Evolutionary conservation across 805 yeast species (phyloP), one percentile per base, ranked within the genome.

Genomic region (Lipomyces yamadae): DNA sequence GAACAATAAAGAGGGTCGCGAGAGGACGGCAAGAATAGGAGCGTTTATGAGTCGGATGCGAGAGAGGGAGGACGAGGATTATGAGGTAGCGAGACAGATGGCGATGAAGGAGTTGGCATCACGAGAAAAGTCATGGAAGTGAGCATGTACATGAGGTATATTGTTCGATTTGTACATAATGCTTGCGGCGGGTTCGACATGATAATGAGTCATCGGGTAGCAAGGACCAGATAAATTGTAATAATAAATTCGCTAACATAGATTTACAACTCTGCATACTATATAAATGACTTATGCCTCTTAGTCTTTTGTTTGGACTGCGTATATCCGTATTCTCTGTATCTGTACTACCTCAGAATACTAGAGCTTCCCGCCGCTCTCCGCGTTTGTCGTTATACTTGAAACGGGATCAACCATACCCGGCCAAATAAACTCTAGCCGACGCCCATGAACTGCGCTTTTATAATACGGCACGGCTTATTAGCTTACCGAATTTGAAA

Each of bases 11-110:
- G 29, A 42, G 7, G 62, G 63, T 13, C 45, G 54, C 13, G 24
- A 42, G 7, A 61, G 62, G 6, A 39, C 18, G 48, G 48, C 48
- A n/a, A 15, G 24, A 10, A 42, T 53, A 32, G 34, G 34, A n/a
- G 34, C 56, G 18, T 53, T 53, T 29, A 56, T 56, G 87, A 85
- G 72, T 90, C 85, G 75, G 97, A 97, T 10, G 90, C 53, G 45
- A 58, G 54, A 45, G 39, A 55, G 6, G 60, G 56, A 53, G 10
- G 56, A 42, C n/a, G n/a, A 8, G 18, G 48, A 42, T 42, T 42
- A 42, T 42, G 48, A 42, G 6, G 6, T 42, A 7, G 48, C 48
- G 24, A 42, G 48, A 42, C 18, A 42, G 6, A 5, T 42, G 48
- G 48, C 48, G 48, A 42, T 42, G 48, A 42, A n/a, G 48, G 48